Evolutionary conservation across 805 yeast species (phyloP), one percentile per base, ranked within the genome.

Genomic region (Maudiozyma pseudohumilis): DNA sequence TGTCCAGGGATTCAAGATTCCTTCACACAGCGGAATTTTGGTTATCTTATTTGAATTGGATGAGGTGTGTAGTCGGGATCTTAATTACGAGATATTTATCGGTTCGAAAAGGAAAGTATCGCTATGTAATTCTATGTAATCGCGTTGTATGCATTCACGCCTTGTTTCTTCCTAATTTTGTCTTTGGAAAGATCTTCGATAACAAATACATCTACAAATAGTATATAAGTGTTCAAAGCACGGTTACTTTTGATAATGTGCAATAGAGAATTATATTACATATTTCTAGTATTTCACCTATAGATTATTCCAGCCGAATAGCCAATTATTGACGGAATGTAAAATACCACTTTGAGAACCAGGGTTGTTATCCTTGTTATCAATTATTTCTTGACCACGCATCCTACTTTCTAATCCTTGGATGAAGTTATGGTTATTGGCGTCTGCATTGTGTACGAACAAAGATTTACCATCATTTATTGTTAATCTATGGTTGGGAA

Each of bases 241-340:
- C n/a, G n/a, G n/a, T n/a, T n/a, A n/a, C n/a, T n/a, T n/a, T n/a
- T n/a, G n/a, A n/a, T n/a, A n/a, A n/a, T n/a, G n/a, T n/a, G n/a
- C n/a, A n/a, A n/a, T n/a, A n/a, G 32, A 21, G 17, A 8, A 19
- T 25, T 22, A 30, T 24, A 24, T 11, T 24, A 24, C 26, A 24
- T 24, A 24, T 11, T 24, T 11, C 10, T 24, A 20, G 21, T 39
- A 8, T 5, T 6, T 10, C 18, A 8, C n/a, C 50, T 40, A 63
- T 33, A 68, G 47, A 40, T 71, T 72, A 35, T 72, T 75, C 75
- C 76, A 73, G 2, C 77, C 77, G 50, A 74, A 73, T 26, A 73
- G 51, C 58, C 73, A 56, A 47, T 72, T 72, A 42, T 65, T 68
- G 3, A 72, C 64, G 15, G 43, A 49, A 16, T 50, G 51, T 7